phyloP scores from a whole-genome alignment of 148 eudicot species.

The Fagopyrum tataricum region DNA sequence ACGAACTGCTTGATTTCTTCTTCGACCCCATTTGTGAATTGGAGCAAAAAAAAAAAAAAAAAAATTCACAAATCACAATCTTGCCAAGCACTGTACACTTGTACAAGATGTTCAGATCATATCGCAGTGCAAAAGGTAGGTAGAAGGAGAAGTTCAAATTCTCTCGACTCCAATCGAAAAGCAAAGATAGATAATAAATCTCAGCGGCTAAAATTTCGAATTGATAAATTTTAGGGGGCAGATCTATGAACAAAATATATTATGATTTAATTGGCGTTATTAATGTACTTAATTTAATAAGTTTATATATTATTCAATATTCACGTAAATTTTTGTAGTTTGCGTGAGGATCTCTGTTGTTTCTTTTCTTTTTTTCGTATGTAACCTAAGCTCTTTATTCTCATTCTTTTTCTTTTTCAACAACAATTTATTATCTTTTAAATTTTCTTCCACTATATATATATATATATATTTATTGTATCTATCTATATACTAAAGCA shows the following conservation, averaged over 20 bases:
- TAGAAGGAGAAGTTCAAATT: not conserved
- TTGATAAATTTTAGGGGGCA: not conserved
- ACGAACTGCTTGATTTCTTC: constrained; percentile 26
- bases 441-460: not conserved
- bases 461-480: no score
- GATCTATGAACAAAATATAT: not conserved
- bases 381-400: not conserved
- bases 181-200: not conserved
- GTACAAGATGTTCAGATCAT: not conserved
- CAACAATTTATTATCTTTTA: not conserved
- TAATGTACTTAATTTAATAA: not conserved
- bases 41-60: not conserved
- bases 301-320: not conserved
- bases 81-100: not conserved
- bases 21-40: constrained; percentile 28
- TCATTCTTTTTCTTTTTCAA: not conserved
- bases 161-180: constrained; percentile 6
- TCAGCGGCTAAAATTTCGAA: not conserved
- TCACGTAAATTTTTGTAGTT: not conserved
- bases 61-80: constrained; percentile 12
- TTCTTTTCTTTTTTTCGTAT: not conserved
- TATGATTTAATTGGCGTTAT: not conserved
- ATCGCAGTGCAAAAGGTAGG: not conserved
- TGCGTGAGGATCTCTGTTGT: constrained; percentile 11
- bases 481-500: no score